Evolutionary conservation across 108 stramenopile genomes (phyloP), one percentile per base, ranked within the genome.

Genomic region (Pseudonitzschia delicatissima): DNA sequence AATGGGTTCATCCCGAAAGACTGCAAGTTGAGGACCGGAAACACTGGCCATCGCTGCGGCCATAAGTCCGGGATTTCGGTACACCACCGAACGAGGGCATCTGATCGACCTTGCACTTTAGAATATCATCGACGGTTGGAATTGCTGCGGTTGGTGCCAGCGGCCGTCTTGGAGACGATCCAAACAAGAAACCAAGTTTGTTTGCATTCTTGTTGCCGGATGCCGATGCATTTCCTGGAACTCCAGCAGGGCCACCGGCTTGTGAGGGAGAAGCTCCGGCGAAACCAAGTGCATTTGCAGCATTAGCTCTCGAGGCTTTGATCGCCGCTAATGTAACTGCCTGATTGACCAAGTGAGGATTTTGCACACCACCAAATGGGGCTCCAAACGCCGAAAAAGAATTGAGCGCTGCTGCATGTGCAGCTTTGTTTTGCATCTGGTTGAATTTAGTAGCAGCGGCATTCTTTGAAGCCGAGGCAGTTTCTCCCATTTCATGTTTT

Each of bases 121-220:
- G 36, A 6, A 39, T 11, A 18, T 59, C 58, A n/a, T 59, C 58
- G 5, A 59, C 37, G 12, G 58, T 59, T 9, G 58, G 58, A 4
- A 59, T 36, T 17, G 31, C 32, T 3, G 27, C 29, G 6, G 32
- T n/a, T 53, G 23, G 51, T 53, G 25, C 25, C 3, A 26, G 26
- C 7, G 26, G 51, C 3, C 15, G 26, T 27, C 4, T 31, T 7
- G 7, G 7, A 13, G 52, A 11, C 15, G 58, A 59, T 17, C 36
- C 36, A 25, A 59, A 39, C 17, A 59, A 39, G 29, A 59, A 59
- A 26, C 31, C 58, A 9, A 59, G 58, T 9, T 59, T 59, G 37
- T 23, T 59, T 8, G 4, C 4, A 26, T 53, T 8, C 31, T 25
- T n/a, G 52, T 53, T 7, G 23, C 13, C 8, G 20, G 52, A 53